Base-by-base conservation (phyloP, 176 grass and related monocot species). In the Hyparrhenia diplandra region DNA sequence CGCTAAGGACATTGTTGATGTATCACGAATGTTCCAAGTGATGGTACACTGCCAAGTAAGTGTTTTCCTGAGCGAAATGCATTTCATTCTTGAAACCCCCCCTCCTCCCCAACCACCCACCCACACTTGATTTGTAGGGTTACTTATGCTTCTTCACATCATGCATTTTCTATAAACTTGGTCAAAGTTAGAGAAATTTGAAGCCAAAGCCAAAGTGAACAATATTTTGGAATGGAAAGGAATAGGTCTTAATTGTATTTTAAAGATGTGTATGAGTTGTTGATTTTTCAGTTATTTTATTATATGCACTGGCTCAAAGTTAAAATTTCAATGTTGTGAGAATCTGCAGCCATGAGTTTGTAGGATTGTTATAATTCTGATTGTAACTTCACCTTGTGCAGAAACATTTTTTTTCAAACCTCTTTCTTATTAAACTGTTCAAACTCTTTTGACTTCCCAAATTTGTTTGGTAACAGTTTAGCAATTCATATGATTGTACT, bases 1-100 rank as follows among this genome's bases (percentile, higher is more conserved):
- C 20, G 90, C 96, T 69, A 79, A 77, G 14, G 92, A 95, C 58
- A 95, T 99, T 91, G 81, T 82, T 28, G 96, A 99, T 66, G 90
- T 88, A 28, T 81, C 88, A 80, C 61, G 92, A 40, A 99, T 99
- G 92, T 95, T 99, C 65, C 96, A 93, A 89, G 69, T 99, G 55
- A 86, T 93, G 75, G 88, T 90, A 6, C 92, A 99, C 80, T 95
- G 96, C 82, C 90, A 95, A 84, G 96, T 99, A 82, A 88, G 88
- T 93, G 64, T 21, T 73, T 80, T 71, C 24, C 1, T 63, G 35
- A 65, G 47, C 32, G 0, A 71, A 16, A 21, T 37, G 36, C 0
- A 61, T 70, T 82, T 61, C 14, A 28, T 4, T 49, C 17, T 37
- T 46, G 47, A 81, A 13, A 11, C n/a, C 1, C 29, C 1, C 16